These are phyloP conservation scores for Rugonectria rugulosa DNA, from an alignment of 2,329 filamentous ascomycete species.

Conservation along the genomic window DNA sequence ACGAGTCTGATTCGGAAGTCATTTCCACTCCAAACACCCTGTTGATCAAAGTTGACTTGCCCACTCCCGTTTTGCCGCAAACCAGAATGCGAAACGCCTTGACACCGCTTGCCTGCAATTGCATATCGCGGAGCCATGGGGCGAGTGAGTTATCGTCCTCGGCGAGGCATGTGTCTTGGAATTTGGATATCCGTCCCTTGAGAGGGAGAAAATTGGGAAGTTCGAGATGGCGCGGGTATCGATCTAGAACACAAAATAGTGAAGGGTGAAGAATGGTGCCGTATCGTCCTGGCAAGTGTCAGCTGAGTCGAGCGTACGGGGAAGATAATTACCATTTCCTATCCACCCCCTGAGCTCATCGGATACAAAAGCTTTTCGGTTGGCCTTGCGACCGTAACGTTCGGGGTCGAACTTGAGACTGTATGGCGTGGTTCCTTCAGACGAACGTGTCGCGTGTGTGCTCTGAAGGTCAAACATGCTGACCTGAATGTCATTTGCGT, in stretches of 20 bases:
- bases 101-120: conserved; percentile 34
- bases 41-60: conserved; percentile 39
- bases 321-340: conserved; percentile 10
- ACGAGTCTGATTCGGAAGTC: conserved; percentile 33
- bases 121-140: conserved; percentile 34
- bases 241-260: conserved; percentile 33
- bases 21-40: conserved; percentile 39
- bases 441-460: conserved; percentile 20
- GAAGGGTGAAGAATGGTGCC: conserved; percentile 36
- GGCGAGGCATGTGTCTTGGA: conserved; percentile 28
- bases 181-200: conserved; percentile 30
- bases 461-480: conserved; percentile 39
- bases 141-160: conserved; percentile 19
- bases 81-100: conserved; percentile 37
- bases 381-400: conserved; percentile 23
- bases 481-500: conserved; percentile 26
- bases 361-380: conserved; percentile 25
- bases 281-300: conserved; percentile 15
- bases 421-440: conserved; percentile 12
- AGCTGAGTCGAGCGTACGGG: background rate
- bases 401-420: conserved; percentile 30
- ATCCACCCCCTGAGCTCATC: conserved; percentile 30
- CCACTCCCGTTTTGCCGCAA: conserved; percentile 36
- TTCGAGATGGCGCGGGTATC: conserved; percentile 32
- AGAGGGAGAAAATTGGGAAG: conserved; percentile 25